Evolutionary conservation across 441 rosid genomes (phyloP).

Genomic region (Pelargonium australe): DNA sequence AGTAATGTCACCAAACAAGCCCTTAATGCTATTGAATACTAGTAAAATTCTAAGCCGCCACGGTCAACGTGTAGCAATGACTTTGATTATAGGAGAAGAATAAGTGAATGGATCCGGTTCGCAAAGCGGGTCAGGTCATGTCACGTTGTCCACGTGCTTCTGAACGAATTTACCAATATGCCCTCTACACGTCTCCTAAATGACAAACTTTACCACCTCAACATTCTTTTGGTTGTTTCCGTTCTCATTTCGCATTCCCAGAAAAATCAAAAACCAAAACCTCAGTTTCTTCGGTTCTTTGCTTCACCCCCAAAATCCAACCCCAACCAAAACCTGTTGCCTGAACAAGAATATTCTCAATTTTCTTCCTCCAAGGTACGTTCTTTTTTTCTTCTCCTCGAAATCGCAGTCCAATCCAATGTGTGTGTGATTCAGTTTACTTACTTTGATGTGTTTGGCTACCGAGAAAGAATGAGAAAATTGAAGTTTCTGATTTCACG

Average conservation of each 20-base stretch:
- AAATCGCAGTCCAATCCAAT: neutral
- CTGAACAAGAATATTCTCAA: neutral
- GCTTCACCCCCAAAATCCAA: neutral
- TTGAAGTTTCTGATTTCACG: neutral
- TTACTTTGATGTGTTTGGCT: constrained; percentile 2
- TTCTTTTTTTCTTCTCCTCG: neutral
- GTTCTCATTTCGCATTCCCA: neutral
- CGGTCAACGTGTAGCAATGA: no score
- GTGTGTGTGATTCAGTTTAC: neutral
- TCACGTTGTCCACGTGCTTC: neutral
- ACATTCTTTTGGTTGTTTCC: neutral
- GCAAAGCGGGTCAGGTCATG: neutral
- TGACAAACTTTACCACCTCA: neutral
- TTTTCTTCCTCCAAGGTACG: neutral
- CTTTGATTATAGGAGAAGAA: no score
- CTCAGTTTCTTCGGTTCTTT: neutral
- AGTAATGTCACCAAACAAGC: no score
- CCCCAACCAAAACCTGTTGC: neutral
- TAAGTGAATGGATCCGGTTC: neutral
- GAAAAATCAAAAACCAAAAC: neutral
- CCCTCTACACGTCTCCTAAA: neutral
- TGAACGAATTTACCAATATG: neutral
- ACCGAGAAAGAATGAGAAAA: neutral
- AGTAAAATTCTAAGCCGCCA: no score
- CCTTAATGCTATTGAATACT: no score